Percentiles rank a stretch among this genome's conserved stretches.
Conservation (phyloP, 257 asterid genomes). For the Solanum ossicruentum region DNA sequence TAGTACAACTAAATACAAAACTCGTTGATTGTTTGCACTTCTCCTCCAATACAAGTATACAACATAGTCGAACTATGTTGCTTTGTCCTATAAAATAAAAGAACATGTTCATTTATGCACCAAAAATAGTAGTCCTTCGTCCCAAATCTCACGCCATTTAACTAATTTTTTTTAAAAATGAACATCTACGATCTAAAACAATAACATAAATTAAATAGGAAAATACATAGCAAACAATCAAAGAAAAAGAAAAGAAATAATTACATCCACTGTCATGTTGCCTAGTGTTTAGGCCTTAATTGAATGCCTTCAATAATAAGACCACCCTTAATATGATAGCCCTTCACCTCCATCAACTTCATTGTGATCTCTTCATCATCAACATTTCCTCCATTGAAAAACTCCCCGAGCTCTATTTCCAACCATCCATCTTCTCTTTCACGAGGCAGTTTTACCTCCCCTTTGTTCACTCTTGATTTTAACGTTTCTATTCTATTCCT, state of each 20-base stretch:
- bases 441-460: not conserved
- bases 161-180: no score
- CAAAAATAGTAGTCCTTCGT: not conserved
- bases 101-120: not conserved
- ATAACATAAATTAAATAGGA: no score
- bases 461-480: conserved; percentile 8
- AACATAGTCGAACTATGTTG: no score
- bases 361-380: not conserved
- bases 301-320: conserved; percentile 7
- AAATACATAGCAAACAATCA: no score
- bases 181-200: no score
- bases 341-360: conserved; percentile 4
- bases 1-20: no score
- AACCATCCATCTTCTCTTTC: conserved; percentile 26
- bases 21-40: no score
- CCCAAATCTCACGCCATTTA: no score
- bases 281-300: not conserved
- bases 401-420: conserved; percentile 25
- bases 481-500: conserved; percentile 4
- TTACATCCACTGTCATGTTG: not conserved
- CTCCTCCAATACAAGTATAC: no score
- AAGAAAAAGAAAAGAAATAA: not conserved
- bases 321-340: conserved; percentile 3
- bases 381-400: not conserved
- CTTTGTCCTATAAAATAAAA: not conserved